Evolutionary conservation across 169 alveolate genomes (phyloP).

Genomic region (Plasmodium gonderi): DNA sequence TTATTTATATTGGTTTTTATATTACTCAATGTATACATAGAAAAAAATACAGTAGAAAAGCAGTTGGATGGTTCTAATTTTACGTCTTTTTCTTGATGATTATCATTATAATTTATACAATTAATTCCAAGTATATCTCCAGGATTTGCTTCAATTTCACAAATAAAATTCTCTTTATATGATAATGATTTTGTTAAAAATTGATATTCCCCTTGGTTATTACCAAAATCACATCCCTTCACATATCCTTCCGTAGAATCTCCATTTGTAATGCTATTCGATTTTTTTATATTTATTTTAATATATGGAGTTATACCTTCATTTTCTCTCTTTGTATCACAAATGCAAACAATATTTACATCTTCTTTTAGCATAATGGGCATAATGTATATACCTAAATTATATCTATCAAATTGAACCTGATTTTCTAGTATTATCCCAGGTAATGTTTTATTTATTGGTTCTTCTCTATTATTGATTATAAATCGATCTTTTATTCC

Average conservation of each 20-base stretch:
- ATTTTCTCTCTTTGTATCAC: conserved; percentile 16
- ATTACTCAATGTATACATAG: not conserved
- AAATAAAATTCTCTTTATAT: not conserved
- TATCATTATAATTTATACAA: conserved; percentile 18
- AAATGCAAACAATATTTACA: conserved; percentile 41
- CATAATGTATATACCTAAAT: conserved; percentile 19
- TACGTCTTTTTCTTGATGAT: not conserved
- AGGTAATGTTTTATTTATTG: conserved; percentile 18
- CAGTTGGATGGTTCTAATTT: conserved; percentile 17
- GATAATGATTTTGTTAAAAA: conserved; percentile 23
- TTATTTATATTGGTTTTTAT: conserved; percentile 16
- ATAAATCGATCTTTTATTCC: conserved; percentile 31
- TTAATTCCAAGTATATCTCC: conserved; percentile 62
- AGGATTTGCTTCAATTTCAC: conserved; percentile 31
- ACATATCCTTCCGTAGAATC: not conserved
- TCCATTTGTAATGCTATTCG: conserved; percentile 1
- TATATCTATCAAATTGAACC: not conserved
- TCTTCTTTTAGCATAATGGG: conserved; percentile 26
- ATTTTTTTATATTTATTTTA: conserved; percentile 12
- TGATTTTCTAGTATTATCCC: conserved; percentile 33
- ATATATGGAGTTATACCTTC: conserved; percentile 47
- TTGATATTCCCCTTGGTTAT: conserved; percentile 41
- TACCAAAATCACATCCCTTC: conserved; percentile 67
- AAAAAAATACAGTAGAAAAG: conserved; percentile 29
- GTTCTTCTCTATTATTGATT: conserved; percentile 22